Evolutionary conservation across 2,329 filamentous ascomycete genomes (phyloP), one percentile per base, ranked within the genome.

Genomic region (Colletotrichum destructivum): DNA sequence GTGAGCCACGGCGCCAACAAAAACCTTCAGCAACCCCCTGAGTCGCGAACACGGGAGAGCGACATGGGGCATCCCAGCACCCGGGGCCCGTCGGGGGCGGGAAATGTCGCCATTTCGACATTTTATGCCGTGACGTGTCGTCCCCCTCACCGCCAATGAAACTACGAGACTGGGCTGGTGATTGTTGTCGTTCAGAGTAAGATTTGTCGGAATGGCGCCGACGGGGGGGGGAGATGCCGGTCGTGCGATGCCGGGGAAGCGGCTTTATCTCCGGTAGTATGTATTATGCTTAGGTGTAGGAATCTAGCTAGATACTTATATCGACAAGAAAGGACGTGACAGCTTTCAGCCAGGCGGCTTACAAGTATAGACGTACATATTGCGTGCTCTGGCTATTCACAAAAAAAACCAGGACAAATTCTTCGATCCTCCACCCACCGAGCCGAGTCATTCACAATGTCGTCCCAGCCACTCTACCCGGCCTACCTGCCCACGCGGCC

Each of bases 401-500:
- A 47, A 47, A 47, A 26, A 26, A 26, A 4, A 4, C 9, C 46
- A 47, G 16, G n/a, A 21, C 18, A 12, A 21, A 9, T 11, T 26
- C 18, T 16, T n/a, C 13, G 15, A 16, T 21, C 55, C 13, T n/a
- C 5, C 15, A 9, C n/a, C 49, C 23, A 26, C 4, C 26, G 26
- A 26, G 26, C 26, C 26, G 38, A 63, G 52, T 47, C 62, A 63
- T 52, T 38, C 70, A 66, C 21, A 57, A 76, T 78, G 76, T 40
- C 76, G 68, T 75, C 79, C 1, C 71, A 74, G 13, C 79, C 79
- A 7, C 55, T 80, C 8, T 81, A 81, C 68, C 78, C 79, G 49
- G 75, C 76, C 8, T 81, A 81, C 54, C 74, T 81, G 11, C 79
- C 79, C 35, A 81, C 78, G 38, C 75, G 79, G 59, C 76, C 78